These are phyloP conservation scores for Rubus parviflorus DNA, from an alignment of 306 rosid species.

Conservation along the genomic window DNA sequence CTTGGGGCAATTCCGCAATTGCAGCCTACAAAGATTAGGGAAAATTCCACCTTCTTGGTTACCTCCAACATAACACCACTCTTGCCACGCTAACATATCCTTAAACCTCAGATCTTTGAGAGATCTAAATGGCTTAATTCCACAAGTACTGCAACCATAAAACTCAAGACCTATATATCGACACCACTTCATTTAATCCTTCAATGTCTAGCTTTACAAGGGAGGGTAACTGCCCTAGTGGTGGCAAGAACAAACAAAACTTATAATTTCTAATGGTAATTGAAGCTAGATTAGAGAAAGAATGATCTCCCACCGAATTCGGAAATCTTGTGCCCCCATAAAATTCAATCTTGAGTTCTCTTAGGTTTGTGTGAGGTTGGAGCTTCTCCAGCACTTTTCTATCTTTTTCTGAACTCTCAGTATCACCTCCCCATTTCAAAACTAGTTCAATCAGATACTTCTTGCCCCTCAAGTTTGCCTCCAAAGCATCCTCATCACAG, in stretches of 20 bases:
- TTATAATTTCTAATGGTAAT: background rate
- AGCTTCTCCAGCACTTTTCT: background rate
- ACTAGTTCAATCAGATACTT: conserved; percentile 4
- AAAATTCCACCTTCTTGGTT: background rate
- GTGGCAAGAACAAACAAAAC: background rate
- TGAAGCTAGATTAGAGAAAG: conserved; percentile 1
- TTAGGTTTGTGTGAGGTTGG: conserved; percentile 25
- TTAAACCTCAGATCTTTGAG: background rate
- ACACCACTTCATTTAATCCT: background rate
- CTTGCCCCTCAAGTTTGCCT: conserved; percentile 13
- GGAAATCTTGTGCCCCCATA: conserved; percentile 22
- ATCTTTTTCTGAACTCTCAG: background rate
- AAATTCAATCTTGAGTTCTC: background rate
- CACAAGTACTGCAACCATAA: background rate
- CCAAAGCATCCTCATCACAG: conserved; percentile 4
- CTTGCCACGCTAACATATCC: background rate
- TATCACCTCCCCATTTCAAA: conserved; percentile 20
- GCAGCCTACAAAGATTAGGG: background rate
- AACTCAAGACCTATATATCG: background rate
- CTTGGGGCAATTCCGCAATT: background rate
- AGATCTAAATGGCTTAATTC: background rate
- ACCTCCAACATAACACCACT: background rate
- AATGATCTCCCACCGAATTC: conserved; percentile 13
- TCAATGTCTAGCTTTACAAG: background rate
- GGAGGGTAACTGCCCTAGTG: conserved; percentile 17